These are phyloP conservation scores for Boletus vinaceobasis DNA, from an alignment of 768 basidiomycete species.

Conservation along the genomic window DNA sequence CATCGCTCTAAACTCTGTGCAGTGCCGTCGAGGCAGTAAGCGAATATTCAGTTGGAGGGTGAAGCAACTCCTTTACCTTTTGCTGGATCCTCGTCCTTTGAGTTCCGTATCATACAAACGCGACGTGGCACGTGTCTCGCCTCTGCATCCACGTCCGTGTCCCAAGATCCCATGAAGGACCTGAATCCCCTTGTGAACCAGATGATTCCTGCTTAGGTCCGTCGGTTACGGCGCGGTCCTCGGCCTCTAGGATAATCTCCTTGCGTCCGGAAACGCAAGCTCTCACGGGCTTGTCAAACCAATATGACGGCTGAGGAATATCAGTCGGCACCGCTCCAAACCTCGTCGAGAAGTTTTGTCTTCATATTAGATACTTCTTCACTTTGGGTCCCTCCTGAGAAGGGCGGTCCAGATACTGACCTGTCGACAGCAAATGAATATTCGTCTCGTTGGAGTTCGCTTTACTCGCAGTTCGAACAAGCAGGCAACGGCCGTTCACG, in stretches of 20 bases:
- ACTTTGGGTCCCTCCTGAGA: not conserved
- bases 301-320: constrained; percentile 58
- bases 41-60: constrained; percentile 57
- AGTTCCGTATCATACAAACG: constrained; percentile 44
- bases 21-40: constrained; percentile 54
- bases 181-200: not conserved
- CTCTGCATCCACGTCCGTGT: not conserved
- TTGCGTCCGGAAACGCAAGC: constrained; percentile 38
- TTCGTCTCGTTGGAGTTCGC: not conserved
- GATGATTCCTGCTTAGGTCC: constrained; percentile 1
- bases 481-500: constrained; percentile 52
- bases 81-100: constrained; percentile 38
- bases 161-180: too few relatives aligned
- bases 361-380: constrained; percentile 45
- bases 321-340: constrained; percentile 32
- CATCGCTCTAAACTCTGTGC: constrained; percentile 58
- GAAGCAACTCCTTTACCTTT: constrained; percentile 48
- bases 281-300: constrained; percentile 46
- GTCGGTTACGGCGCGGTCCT: constrained; percentile 47
- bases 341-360: constrained; percentile 30
- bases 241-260: constrained; percentile 47
- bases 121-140: not conserved
- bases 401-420: too few relatives aligned
- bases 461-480: constrained; percentile 38
- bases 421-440: too few relatives aligned